Evolutionary conservation across 805 yeast species (phyloP), one percentile per base, ranked within the genome.

Genomic region (Candida sonorensis): DNA sequence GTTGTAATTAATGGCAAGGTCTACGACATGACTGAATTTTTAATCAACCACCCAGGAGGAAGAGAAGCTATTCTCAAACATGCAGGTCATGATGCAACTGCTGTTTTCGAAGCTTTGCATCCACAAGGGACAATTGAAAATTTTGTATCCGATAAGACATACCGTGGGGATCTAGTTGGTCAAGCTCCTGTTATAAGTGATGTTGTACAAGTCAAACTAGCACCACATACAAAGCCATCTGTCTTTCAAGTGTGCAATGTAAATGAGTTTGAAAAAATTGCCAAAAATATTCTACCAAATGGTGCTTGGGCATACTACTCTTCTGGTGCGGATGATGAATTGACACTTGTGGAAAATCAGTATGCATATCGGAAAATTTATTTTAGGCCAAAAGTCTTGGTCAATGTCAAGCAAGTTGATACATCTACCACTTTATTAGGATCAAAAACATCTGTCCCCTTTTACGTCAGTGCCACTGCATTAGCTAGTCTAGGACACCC

Each of bases 241-340:
- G 50, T 90, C 24, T 64, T 73, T 7, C 77, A 75, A 46, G 69
- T 88, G 37, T 74, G 77, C 52, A 90, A 92, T 49, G 47, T 85
- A 38, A 78, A 76, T 46, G 97, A 90, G 56, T 87, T 90, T 51
- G 97, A 90, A 57, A 70, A 73, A 45, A 75, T 90, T 27, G 97
- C 97, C 4, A 69, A 85, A 31, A 72, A 77, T 38, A 81, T 84
- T 21, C 64, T 90, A 67, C 72, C 84, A 19, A 76, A 74, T 34
- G 71, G 73, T 20, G 97, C 92, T 0, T 84, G 97, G 94, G 92
- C 92, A 10, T 90, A 90, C 58, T 90, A 87, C 54, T 81, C 94
- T 4, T 75, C 87, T 22, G 97, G 90, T 8, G 72, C 95, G n/a
- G 97, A 90, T 57, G 97, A 90, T 56, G 97, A 90, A 61, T 74